Evolutionary conservation across 176 grass and related monocot species (phyloP).

Genomic region (Triticum timopheevii): DNA sequence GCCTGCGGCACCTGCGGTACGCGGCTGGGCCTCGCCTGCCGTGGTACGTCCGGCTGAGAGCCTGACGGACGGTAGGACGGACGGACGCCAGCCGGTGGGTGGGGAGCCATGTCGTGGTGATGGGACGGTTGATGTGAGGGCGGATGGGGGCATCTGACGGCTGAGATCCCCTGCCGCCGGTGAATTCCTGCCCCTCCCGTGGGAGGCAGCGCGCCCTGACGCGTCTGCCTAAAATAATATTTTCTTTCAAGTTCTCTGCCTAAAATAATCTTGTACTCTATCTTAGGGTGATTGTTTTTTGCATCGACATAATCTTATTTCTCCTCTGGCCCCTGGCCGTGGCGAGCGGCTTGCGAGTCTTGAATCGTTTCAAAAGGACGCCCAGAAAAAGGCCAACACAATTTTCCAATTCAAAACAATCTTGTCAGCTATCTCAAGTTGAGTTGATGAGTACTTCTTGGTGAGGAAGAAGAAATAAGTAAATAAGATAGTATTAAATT

Average conservation of each 20-base stretch:
- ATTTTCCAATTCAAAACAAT: too few species aligned
- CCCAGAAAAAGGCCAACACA: neutral
- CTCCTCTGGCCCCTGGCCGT: neutral
- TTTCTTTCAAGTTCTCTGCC: neutral
- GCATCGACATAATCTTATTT: neutral
- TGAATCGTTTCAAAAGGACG: neutral
- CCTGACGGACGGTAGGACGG: neutral
- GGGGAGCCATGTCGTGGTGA: neutral
- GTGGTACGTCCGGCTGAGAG: neutral
- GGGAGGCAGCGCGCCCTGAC: neutral
- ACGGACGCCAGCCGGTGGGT: neutral
- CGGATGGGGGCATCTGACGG: slow-evolving; percentile 31
- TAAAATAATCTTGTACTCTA: too few species aligned
- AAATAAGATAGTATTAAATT: too few species aligned
- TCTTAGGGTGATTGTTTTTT: too few species aligned
- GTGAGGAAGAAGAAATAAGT: too few species aligned
- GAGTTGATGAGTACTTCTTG: too few species aligned
- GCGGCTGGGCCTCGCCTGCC: neutral
- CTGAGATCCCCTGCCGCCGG: neutral
- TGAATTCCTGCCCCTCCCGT: neutral
- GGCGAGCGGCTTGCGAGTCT: too few species aligned
- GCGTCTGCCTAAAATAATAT: neutral
- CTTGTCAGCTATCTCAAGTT: too few species aligned
- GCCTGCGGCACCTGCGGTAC: neutral
- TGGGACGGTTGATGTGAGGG: neutral